These are phyloP conservation scores for Neopestalotiopsis sp. DNA, from an alignment of 2,329 filamentous ascomycete genomes.

Conservation along the genomic window DNA sequence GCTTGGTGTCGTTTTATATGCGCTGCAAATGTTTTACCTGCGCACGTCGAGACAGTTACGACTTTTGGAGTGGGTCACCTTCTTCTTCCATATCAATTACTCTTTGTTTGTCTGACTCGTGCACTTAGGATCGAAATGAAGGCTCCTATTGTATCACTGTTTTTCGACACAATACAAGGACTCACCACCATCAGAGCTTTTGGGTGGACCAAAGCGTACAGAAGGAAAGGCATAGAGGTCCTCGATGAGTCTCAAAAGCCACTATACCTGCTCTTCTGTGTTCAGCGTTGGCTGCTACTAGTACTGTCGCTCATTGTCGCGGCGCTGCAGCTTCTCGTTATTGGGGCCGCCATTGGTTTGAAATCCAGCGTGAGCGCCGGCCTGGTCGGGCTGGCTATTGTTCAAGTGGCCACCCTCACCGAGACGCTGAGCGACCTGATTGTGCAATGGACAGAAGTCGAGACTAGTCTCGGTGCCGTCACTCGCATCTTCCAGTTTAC, in stretches of 20 bases:
- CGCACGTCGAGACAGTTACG: conserved; percentile 52
- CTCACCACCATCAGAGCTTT: conserved; percentile 52
- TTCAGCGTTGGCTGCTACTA: conserved; percentile 39
- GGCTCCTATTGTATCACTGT: conserved; percentile 50
- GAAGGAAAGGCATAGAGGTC: conserved; percentile 37
- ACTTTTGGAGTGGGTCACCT: conserved; percentile 42
- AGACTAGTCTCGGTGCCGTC: conserved; percentile 34
- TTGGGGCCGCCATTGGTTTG: conserved; percentile 40
- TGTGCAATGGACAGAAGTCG: conserved; percentile 33
- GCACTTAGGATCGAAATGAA: conserved; percentile 42
- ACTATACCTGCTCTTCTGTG: conserved; percentile 42
- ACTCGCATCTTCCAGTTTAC: conserved; percentile 22
- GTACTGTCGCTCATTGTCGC: conserved; percentile 28
- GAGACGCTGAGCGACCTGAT: conserved; percentile 28
- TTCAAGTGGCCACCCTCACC: conserved; percentile 34
- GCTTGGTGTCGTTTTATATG: conserved; percentile 38
- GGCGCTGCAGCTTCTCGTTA: conserved; percentile 44
- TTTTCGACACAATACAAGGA: conserved; percentile 49
- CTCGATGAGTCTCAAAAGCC: conserved; percentile 39
- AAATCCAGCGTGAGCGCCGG: conserved; percentile 37
- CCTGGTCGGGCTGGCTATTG: conserved; percentile 38
- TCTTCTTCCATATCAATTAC: not conserved
- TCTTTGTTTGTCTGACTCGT: not conserved
- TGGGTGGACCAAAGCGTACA: conserved; percentile 44
- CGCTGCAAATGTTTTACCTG: conserved; percentile 52